phyloP scores from a whole-genome alignment of 768 basidiomycete genomes.

The Tubosaeta brunneosetosa region DNA sequence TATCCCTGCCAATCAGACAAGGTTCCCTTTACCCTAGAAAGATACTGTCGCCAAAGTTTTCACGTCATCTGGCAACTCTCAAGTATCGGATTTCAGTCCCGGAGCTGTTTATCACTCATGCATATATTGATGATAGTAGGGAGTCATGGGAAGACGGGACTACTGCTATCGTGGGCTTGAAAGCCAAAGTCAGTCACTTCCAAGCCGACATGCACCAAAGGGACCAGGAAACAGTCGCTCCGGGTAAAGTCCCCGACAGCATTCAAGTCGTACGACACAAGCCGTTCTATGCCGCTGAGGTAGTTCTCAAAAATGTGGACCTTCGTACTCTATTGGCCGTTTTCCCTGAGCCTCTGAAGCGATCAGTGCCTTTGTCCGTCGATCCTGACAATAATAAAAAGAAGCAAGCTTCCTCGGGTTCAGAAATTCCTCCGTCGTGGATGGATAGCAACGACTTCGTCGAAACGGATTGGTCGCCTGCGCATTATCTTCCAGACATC shows the following conservation, averaged over 20 bases:
- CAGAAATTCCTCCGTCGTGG: conserved; percentile 56
- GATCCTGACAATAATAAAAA: conserved; percentile 44
- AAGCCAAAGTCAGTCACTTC: conserved; percentile 75
- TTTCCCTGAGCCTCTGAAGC: conserved; percentile 70
- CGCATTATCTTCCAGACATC: conserved; percentile 50
- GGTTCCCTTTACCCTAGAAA: conserved; percentile 75
- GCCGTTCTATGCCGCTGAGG: conserved; percentile 83
- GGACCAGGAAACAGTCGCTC: conserved; percentile 68
- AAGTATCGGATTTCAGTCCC: conserved; percentile 82
- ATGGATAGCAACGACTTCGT: conserved; percentile 77
- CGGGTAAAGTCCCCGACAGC: conserved; percentile 52
- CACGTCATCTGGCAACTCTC: conserved; percentile 82
- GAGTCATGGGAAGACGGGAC: conserved; percentile 80
- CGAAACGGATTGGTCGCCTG: conserved; percentile 62
- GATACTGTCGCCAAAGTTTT: conserved; percentile 78
- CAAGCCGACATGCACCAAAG: conserved; percentile 92
- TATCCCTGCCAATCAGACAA: conserved; percentile 83
- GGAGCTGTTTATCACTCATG: conserved; percentile 80
- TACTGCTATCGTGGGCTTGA: conserved; percentile 79
- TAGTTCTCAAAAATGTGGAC: conserved; percentile 71
- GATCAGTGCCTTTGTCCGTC: conserved; percentile 45
- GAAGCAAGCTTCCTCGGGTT: conserved; percentile 19
- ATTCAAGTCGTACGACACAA: conserved; percentile 66
- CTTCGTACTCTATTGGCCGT: conserved; percentile 73
- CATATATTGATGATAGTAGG: conserved; percentile 75